Evolutionary conservation across 345 rosid species (phyloP).

Genomic region (Gossypium mustelinum): DNA sequence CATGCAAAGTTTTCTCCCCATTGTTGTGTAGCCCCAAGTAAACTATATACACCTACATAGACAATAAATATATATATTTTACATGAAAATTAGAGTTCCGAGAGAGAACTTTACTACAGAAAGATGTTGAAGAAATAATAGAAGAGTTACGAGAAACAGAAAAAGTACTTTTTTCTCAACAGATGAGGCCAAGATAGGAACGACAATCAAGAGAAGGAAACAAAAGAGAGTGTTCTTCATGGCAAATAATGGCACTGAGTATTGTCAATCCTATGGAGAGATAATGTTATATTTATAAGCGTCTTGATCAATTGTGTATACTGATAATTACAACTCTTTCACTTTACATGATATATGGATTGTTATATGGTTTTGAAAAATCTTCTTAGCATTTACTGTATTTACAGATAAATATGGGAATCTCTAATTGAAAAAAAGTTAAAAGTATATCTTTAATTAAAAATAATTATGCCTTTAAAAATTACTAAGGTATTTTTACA

Average conservation of each 20-base stretch:
- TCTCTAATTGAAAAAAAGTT: not conserved
- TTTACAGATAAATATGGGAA: not conserved
- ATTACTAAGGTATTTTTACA: too few species aligned
- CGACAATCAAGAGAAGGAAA: constrained; percentile 1
- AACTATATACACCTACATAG: constrained; percentile 59
- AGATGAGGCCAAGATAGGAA: constrained; percentile 13
- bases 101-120: not conserved
- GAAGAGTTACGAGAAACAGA: not conserved
- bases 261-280: not conserved
- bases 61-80: not conserved
- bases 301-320: not conserved
- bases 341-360: not conserved
- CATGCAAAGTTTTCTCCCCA: constrained; percentile 48
- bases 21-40: constrained; percentile 49
- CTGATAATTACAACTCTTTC: not conserved
- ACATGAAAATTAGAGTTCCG: not conserved
- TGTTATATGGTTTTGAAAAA: not conserved
- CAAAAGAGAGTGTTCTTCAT: not conserved
- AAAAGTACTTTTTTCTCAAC: not conserved
- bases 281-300: constrained; percentile 2
- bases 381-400: not conserved
- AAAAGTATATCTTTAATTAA: not conserved
- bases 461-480: not conserved
- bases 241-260: not conserved
- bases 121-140: not conserved